Conservation (phyloP, 768 basidiomycete genomes). For the Suillus luteus region DNA sequence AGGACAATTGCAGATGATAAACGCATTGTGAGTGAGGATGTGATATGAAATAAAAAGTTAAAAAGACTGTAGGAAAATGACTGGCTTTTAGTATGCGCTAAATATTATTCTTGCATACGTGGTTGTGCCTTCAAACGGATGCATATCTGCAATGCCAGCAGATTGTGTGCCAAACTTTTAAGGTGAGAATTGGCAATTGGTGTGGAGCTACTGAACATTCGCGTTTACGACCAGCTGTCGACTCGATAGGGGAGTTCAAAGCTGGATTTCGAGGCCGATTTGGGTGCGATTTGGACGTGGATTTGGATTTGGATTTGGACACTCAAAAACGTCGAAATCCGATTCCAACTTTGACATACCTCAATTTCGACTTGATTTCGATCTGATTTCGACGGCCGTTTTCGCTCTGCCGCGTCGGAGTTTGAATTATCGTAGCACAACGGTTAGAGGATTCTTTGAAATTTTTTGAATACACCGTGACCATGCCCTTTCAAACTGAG, state of each 20-base stretch:
- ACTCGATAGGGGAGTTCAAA: too few species aligned
- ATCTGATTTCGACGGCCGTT: not conserved
- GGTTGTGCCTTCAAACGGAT: not conserved
- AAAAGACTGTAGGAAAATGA: not conserved
- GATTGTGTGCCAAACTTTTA: too few species aligned
- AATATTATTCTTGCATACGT: not conserved
- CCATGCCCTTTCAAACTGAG: slow-evolving; percentile 9
- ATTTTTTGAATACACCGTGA: not conserved
- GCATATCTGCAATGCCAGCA: not conserved
- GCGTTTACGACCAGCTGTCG: too few species aligned
- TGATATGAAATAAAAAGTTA: not conserved
- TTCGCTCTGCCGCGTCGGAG: not conserved
- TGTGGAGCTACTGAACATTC: too few species aligned
- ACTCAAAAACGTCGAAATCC: not conserved
- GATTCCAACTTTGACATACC: not conserved
- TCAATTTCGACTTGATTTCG: too few species aligned
- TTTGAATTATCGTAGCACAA: not conserved
- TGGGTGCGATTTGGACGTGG: too few species aligned
- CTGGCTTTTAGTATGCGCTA: not conserved
- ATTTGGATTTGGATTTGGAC: not conserved
- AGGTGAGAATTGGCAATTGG: too few species aligned
- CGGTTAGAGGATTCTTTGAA: not conserved
- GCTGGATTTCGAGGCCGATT: too few species aligned
- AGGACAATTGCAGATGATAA: not conserved
- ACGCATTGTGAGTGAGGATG: not conserved